These are phyloP conservation scores for Aureobasidium sp. DNA, from an alignment of 2,329 filamentous ascomycete genomes.

Conservation along the genomic window DNA sequence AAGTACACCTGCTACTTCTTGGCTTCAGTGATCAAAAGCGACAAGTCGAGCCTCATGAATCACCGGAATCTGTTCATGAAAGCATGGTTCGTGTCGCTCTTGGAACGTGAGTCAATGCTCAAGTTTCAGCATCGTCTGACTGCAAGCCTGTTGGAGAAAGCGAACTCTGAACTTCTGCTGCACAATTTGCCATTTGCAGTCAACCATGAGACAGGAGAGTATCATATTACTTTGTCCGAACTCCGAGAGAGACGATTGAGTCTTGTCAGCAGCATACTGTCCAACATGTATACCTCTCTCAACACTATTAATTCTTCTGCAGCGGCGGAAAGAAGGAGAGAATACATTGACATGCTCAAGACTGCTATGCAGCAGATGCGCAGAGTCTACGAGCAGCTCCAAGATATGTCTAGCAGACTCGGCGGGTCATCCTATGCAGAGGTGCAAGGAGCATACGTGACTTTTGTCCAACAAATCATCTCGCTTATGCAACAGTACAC, in stretches of 20 bases:
- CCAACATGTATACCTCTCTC: conserved; percentile 52
- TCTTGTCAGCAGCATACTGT: conserved; percentile 49
- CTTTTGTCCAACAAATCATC: conserved; percentile 55
- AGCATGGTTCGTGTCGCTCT: conserved; percentile 49
- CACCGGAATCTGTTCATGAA: conserved; percentile 45
- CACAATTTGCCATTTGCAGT: conserved; percentile 51
- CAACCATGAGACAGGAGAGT: conserved; percentile 31
- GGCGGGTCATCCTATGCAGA: conserved; percentile 19
- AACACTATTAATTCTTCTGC: conserved; percentile 30
- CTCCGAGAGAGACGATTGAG: conserved; percentile 48
- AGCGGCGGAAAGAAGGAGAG: conserved; percentile 34
- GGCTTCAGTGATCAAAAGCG: conserved; percentile 34
- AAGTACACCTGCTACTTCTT: conserved; percentile 42
- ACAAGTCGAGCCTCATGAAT: conserved; percentile 36
- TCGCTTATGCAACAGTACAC: conserved; percentile 55
- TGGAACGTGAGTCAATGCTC: conserved; percentile 53
- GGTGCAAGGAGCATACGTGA: conserved; percentile 50
- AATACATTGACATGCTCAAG: conserved; percentile 47
- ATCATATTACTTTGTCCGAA: conserved; percentile 46
- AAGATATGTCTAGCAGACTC: conserved; percentile 20
- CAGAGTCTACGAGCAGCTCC: conserved; percentile 51
- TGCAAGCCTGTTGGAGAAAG: conserved; percentile 45
- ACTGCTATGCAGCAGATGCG: conserved; percentile 57
- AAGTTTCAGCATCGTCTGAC: conserved; percentile 56
- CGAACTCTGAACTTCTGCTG: conserved; percentile 42